phyloP scores from a whole-genome alignment of 2,329 filamentous ascomycete genomes.

The Sporothrix globosa region DNA sequence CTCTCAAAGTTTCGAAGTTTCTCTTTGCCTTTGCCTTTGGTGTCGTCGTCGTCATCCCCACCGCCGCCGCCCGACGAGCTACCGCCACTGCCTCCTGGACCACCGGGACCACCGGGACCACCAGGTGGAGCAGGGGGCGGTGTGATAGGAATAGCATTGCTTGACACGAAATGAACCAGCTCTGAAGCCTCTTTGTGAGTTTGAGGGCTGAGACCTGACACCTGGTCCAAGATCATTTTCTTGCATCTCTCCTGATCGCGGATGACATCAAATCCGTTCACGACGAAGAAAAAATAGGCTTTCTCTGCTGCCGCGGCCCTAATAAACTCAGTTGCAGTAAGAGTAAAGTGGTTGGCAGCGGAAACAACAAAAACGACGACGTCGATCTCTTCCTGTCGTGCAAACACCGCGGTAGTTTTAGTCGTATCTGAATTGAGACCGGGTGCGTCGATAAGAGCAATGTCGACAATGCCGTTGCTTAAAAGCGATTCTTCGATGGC shows the following conservation, averaged over 20 bases:
- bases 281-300: constrained; percentile 98
- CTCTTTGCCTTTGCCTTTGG: constrained; percentile 81
- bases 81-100: constrained; percentile 58
- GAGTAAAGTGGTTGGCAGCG: constrained; percentile 95
- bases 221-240: constrained; percentile 90
- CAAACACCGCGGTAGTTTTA: constrained; percentile 96
- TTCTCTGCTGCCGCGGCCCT: constrained; percentile 94
- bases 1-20: constrained; percentile 88
- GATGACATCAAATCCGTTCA: constrained; percentile 96
- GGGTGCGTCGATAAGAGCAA: constrained; percentile 94
- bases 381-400: constrained; percentile 96
- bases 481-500: constrained; percentile 89
- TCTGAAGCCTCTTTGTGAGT: constrained; percentile 92
- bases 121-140: constrained; percentile 60
- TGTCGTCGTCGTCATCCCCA: constrained; percentile 59
- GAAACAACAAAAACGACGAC: constrained; percentile 98
- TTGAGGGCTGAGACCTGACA: constrained; percentile 81
- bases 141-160: constrained; percentile 83
- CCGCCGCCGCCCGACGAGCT: constrained; percentile 58
- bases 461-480: constrained; percentile 97
- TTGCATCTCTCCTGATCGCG: constrained; percentile 88
- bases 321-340: constrained; percentile 97
- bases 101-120: constrained; percentile 58
- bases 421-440: constrained; percentile 94
- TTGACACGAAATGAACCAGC: constrained; percentile 96